phyloP scores from a whole-genome alignment of 208 protist species.

The Leishmania amazonensis region DNA sequence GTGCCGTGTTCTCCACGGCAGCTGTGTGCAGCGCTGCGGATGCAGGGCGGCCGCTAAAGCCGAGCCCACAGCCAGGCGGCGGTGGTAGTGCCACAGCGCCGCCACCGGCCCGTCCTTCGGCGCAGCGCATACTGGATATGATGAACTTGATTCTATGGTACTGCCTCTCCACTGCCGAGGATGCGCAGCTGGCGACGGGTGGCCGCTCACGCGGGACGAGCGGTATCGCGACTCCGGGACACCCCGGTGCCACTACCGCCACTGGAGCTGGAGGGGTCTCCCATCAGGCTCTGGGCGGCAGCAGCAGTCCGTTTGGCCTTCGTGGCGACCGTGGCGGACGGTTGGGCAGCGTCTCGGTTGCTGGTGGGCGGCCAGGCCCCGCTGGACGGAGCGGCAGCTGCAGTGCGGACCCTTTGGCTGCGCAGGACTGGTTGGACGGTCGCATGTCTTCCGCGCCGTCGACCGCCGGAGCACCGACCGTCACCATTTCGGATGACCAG shows the following conservation, averaged over 20 bases:
- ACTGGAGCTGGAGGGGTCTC: neutral
- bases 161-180: conserved; percentile 49
- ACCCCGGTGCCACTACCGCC: conserved; percentile 3
- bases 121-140: conserved; percentile 19
- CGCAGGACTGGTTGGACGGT: conserved; percentile 39
- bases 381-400: conserved; percentile 19
- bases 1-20: neutral
- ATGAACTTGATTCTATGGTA: conserved; percentile 53
- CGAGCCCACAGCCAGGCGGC: neutral
- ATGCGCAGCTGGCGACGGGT: conserved; percentile 19
- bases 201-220: conserved; percentile 24
- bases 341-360: neutral
- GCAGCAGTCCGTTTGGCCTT: conserved; percentile 19
- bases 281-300: conserved; percentile 15
- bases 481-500: conserved; percentile 31
- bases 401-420: conserved; percentile 22
- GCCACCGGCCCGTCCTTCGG: neutral
- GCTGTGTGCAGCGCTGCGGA: neutral
- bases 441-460: conserved; percentile 36
- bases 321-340: conserved; percentile 6
- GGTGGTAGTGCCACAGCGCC: neutral
- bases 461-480: conserved; percentile 2
- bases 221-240: conserved; percentile 23
- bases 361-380: neutral
- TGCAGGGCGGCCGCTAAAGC: neutral